Evolutionary conservation across 306 rosid genomes (phyloP), one percentile per base, ranked within the genome.

Genomic region (Abrus precatorius): DNA sequence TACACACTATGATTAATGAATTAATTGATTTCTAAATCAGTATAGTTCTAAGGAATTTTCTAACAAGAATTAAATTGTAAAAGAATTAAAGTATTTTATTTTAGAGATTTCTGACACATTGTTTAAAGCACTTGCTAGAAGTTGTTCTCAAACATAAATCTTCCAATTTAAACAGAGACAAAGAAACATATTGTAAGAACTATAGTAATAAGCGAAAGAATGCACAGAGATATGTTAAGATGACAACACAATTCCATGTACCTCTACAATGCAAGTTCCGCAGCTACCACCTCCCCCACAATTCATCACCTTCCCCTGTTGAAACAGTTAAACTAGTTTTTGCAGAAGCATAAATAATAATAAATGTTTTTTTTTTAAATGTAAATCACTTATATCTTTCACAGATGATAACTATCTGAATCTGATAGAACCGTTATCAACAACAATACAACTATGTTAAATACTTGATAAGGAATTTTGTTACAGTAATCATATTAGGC

Each of bases 241-340:
- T 36, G 40, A 43, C 30, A 48, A 7, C 1, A 60, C 13, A 79
- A 20, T 10, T 20, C 10, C 9, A 2, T 44, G 7, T 70, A 81
- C 97, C 95, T 91, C 95, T 10, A 95, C 97, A 0, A 93, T 93
- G 75, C 99, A 95, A 77, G 97, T 95, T 75, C 99, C 99, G 2
- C 99, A 95, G 86, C 95, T 95, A 73, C 97, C 97, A 50, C 93
- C 92, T 55, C 97, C 97, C 44, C 95, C 97, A 62, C 98, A 93
- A 82, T 95, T 95, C 97, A 95, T 95, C 86, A 95, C 62, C 79
- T 95, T 95, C 14, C 99, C 99, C 99, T 93, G 62, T 72, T 82
- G 45, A 12, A 45, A 60, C 43, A 48, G 30, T 79, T 38, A 14
- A 65, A 36, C 45, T 61, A 61, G 43, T 64, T 44, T 64, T 44